Evolutionary conservation across 2,329 filamentous ascomycete genomes (phyloP).

Genomic region (Nigrograna mackinnonii): DNA sequence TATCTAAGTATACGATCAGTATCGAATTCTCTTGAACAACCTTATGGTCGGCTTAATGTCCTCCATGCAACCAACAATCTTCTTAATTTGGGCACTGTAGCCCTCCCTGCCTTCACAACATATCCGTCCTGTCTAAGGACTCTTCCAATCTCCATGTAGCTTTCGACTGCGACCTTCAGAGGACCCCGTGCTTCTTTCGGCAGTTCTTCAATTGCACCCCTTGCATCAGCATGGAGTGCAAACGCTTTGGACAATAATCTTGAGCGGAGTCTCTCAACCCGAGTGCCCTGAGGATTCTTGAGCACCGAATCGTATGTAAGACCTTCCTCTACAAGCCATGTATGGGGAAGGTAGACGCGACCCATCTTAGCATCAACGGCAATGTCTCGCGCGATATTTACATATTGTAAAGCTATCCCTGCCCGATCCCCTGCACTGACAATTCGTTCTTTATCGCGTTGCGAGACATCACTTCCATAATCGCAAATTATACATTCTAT

Average conservation of each 20-base stretch:
- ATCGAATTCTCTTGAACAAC: no score
- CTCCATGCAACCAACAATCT: slow-evolving; percentile 63
- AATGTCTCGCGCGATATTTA: slow-evolving; percentile 79
- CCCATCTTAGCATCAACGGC: slow-evolving; percentile 65
- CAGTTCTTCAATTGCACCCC: slow-evolving; percentile 62
- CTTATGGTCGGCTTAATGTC: no score
- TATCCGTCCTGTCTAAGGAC: slow-evolving; percentile 57
- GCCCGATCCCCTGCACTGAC: slow-evolving; percentile 64
- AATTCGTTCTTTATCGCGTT: slow-evolving; percentile 46
- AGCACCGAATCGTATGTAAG: slow-evolving; percentile 61
- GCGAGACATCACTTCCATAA: slow-evolving; percentile 38
- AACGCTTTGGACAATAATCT: slow-evolving; percentile 65
- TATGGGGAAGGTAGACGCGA: slow-evolving; percentile 69
- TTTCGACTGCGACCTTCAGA: slow-evolving; percentile 71
- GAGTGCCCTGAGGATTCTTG: slow-evolving; percentile 50
- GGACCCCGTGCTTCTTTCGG: slow-evolving; percentile 64
- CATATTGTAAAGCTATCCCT: slow-evolving; percentile 76
- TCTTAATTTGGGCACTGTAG: slow-evolving; percentile 51
- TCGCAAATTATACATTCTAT: slow-evolving; percentile 69
- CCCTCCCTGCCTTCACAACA: slow-evolving; percentile 47
- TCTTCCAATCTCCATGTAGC: slow-evolving; percentile 75
- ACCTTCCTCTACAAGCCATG: slow-evolving; percentile 64
- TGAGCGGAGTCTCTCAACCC: slow-evolving; percentile 55
- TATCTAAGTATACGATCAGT: no score
- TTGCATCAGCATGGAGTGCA: slow-evolving; percentile 59